Evolutionary conservation across 805 yeast species (phyloP).

Genomic region (Groenewaldozyma tartarivorans): DNA sequence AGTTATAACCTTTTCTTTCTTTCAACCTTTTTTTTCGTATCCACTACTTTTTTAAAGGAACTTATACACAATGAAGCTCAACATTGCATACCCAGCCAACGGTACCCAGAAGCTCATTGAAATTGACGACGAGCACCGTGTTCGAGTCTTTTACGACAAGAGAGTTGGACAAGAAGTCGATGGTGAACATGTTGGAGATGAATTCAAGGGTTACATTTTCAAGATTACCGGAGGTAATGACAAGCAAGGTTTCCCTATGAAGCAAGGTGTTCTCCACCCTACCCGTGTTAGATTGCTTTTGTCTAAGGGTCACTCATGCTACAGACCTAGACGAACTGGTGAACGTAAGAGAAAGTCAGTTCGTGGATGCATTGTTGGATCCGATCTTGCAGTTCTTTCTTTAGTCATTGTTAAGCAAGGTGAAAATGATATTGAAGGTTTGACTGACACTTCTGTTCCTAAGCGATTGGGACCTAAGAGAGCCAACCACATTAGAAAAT

Average conservation of each 20-base stretch:
- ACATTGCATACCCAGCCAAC: conserved; percentile 99
- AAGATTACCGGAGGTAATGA: conserved; percentile 99
- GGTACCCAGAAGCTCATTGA: conserved; percentile 98
- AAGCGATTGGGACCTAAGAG: conserved; percentile 99
- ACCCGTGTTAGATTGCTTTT: conserved; percentile 96
- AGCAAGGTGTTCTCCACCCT: conserved; percentile 99
- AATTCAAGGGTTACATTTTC: conserved; percentile 98
- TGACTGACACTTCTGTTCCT: conserved; percentile 90
- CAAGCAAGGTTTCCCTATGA: conserved; percentile 99
- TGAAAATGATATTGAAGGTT: conserved; percentile 90
- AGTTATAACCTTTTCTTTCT: background rate
- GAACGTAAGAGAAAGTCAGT: conserved; percentile 99
- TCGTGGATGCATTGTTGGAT: conserved; percentile 98
- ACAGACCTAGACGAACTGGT: conserved; percentile 99
- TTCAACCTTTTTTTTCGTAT: no score
- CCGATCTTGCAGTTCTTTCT: conserved; percentile 93
- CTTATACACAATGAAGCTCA: conserved; percentile 55
- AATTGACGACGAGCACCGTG: conserved; percentile 98
- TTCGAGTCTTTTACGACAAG: conserved; percentile 97
- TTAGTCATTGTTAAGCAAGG: conserved; percentile 95
- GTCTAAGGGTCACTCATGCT: conserved; percentile 92
- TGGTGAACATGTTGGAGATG: conserved; percentile 97
- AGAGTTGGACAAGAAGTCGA: conserved; percentile 99
- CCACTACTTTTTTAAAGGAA: no score
- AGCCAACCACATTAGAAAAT: conserved; percentile 99